Conservation (phyloP, 2,329 filamentous ascomycete genomes). For the Aspergillus tubingensis region DNA sequence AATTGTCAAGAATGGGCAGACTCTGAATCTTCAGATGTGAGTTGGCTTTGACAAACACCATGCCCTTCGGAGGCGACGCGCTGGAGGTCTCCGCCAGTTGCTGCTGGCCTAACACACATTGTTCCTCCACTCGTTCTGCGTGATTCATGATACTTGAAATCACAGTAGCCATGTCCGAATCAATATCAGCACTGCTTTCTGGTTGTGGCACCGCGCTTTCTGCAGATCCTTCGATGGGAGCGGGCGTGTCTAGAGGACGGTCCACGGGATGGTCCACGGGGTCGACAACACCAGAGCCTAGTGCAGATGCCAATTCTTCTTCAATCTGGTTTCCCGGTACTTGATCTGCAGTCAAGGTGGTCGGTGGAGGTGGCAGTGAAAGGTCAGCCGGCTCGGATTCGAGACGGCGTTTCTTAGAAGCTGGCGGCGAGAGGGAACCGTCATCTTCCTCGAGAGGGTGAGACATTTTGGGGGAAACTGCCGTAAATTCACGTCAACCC, state of each 20-base stretch:
- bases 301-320: constrained; percentile 39
- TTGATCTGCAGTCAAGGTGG: constrained; percentile 22
- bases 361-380: constrained; percentile 20
- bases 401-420: constrained; percentile 44
- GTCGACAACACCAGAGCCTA: constrained; percentile 33
- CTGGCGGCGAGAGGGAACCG: constrained; percentile 34
- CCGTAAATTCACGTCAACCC: constrained; percentile 7
- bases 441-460: constrained; percentile 41
- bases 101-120: constrained; percentile 39
- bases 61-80: constrained; percentile 34
- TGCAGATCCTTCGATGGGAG: constrained; percentile 23
- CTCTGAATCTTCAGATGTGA: constrained; percentile 59
- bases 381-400: constrained; percentile 32
- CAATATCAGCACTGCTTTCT: constrained; percentile 30
- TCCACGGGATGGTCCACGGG: constrained; percentile 20
- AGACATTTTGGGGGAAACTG: constrained; percentile 32
- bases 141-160: constrained; percentile 48
- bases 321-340: constrained; percentile 37
- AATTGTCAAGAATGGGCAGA: constrained; percentile 61
- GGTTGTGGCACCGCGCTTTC: constrained; percentile 21
- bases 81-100: constrained; percentile 31
- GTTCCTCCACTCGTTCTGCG: constrained; percentile 44
- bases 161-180: constrained; percentile 40
- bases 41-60: constrained; percentile 46
- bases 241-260: constrained; percentile 22